phyloP scores from a whole-genome alignment of 495 filamentous ascomycete genomes.

The Lasiosphaeriaceae sp. region DNA sequence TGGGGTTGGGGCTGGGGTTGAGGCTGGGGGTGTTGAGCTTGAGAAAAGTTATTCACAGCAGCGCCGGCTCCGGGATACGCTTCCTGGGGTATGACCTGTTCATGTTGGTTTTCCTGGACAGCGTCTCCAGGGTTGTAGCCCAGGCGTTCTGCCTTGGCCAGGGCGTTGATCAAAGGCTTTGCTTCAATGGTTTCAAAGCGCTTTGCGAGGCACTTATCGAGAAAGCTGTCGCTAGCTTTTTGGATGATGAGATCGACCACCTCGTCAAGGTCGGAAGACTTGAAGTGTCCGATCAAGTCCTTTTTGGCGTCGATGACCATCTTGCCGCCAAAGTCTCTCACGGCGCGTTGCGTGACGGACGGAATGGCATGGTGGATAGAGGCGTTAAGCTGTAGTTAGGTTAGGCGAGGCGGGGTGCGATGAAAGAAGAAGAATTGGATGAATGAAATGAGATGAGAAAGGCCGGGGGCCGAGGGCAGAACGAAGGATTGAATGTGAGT shows the following conservation, averaged over 20 bases:
- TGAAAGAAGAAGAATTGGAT: not conserved
- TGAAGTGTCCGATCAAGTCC: conserved; percentile 38
- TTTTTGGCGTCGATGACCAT: conserved; percentile 39
- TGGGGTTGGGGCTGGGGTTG: conserved; percentile 6
- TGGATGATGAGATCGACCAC: conserved; percentile 35
- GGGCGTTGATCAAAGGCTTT: conserved; percentile 43
- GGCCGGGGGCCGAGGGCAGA: no score
- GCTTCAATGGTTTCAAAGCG: conserved; percentile 46
- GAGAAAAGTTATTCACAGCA: conserved; percentile 7
- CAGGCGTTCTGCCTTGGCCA: conserved; percentile 47
- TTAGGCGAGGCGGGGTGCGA: conserved; percentile 7
- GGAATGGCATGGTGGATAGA: conserved; percentile 40
- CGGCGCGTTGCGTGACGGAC: conserved; percentile 34
- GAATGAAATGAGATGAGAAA: not conserved
- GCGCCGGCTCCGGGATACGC: conserved; percentile 19
- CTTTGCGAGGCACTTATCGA: conserved; percentile 42
- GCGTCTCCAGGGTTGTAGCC: conserved; percentile 44
- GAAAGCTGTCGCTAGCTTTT: conserved; percentile 42
- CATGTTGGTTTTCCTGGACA: conserved; percentile 33
- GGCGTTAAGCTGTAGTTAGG: conserved; percentile 38
- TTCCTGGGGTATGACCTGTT: conserved; percentile 30
- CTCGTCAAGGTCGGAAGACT: conserved; percentile 33
- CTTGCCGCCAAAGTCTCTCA: conserved; percentile 42
- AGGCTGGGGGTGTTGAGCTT: conserved; percentile 1
- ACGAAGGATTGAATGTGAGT: no score